Evolutionary conservation across 2,329 filamentous ascomycete genomes (phyloP).

Genomic region (Stylonectria norvegica): DNA sequence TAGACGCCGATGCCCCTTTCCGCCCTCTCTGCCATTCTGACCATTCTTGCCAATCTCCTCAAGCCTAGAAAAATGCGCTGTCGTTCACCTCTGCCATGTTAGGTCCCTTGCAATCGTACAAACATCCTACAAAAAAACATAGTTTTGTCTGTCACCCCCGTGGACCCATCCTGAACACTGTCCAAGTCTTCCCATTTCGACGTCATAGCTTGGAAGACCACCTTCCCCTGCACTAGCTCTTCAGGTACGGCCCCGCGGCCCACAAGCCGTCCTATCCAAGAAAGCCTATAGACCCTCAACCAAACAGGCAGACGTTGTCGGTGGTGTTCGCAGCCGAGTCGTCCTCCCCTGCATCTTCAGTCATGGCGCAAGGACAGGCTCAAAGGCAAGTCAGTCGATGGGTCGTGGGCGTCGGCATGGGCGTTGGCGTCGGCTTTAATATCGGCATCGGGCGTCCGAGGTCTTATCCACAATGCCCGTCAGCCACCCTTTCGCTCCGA

Average conservation of each 20-base stretch:
- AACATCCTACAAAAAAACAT: slow-evolving; percentile 16
- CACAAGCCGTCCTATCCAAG: slow-evolving; percentile 23
- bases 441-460: too few species aligned
- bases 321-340: too few species aligned
- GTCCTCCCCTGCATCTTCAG: too few species aligned
- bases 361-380: slow-evolving; percentile 1
- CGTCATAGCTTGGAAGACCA: slow-evolving; percentile 8
- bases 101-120: slow-evolving; percentile 22
- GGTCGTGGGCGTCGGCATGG: background rate
- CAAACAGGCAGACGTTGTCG: too few species aligned
- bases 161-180: slow-evolving; percentile 25
- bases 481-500: slow-evolving; percentile 63
- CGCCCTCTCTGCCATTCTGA: slow-evolving; percentile 20
- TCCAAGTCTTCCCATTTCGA: slow-evolving; percentile 18
- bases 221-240: slow-evolving; percentile 8
- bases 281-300: slow-evolving; percentile 10
- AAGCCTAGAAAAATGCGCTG: too few species aligned
- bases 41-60: slow-evolving; percentile 15
- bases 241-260: slow-evolving; percentile 9
- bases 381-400: background rate
- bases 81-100: slow-evolving; percentile 18
- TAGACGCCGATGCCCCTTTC: slow-evolving; percentile 27
- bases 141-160: slow-evolving; percentile 9
- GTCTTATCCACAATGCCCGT: too few species aligned
- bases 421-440: too few species aligned